phyloP scores from a whole-genome alignment of 2,329 filamentous ascomycete species.

The Hymenoscyphus occultus region DNA sequence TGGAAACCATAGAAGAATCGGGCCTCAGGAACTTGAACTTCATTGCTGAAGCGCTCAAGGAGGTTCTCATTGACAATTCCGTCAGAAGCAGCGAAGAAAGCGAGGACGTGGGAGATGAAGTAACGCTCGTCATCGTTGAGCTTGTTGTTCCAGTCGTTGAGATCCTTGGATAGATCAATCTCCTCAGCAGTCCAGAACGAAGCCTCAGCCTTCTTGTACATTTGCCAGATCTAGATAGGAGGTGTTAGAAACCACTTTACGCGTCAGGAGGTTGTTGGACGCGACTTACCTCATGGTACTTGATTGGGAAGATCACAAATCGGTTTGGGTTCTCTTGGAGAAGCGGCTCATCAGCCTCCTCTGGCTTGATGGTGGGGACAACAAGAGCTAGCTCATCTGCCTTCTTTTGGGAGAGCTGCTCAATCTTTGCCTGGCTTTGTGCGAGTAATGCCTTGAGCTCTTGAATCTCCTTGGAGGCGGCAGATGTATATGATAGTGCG shows the following conservation, averaged over 20 bases:
- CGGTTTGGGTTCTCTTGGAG: conserved; percentile 93
- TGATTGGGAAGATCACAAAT: conserved; percentile 98
- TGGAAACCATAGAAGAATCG: conserved; percentile 99
- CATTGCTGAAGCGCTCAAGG: conserved; percentile 92
- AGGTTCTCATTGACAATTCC: conserved; percentile 99
- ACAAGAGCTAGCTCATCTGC: conserved; percentile 46
- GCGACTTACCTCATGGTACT: conserved; percentile 89
- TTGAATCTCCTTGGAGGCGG: conserved; percentile 34
- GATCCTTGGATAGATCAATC: conserved; percentile 97
- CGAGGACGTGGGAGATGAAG: conserved; percentile 97
- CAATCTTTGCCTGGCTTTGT: conserved; percentile 3
- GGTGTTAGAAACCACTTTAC: conserved; percentile 55
- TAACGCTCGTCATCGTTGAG: conserved; percentile 96
- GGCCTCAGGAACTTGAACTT: conserved; percentile 96
- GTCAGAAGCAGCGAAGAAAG: conserved; percentile 98
- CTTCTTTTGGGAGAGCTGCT: not conserved
- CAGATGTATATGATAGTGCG: conserved; percentile 12
- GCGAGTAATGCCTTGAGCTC: conserved; percentile 1
- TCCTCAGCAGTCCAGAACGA: conserved; percentile 99
- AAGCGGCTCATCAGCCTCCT: conserved; percentile 83
- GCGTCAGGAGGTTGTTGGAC: conserved; percentile 49
- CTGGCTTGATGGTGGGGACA: conserved; percentile 56
- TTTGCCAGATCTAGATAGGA: conserved; percentile 87
- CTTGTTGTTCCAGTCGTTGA: conserved; percentile 98
- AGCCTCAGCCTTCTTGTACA: conserved; percentile 99